A percentile compares a stretch with the other conserved stretches of the same genome.
These are phyloP conservation scores for Lodderomyces orthopsilosis DNA, from an alignment of 1,139 yeast genomes.

Conservation along the genomic window DNA sequence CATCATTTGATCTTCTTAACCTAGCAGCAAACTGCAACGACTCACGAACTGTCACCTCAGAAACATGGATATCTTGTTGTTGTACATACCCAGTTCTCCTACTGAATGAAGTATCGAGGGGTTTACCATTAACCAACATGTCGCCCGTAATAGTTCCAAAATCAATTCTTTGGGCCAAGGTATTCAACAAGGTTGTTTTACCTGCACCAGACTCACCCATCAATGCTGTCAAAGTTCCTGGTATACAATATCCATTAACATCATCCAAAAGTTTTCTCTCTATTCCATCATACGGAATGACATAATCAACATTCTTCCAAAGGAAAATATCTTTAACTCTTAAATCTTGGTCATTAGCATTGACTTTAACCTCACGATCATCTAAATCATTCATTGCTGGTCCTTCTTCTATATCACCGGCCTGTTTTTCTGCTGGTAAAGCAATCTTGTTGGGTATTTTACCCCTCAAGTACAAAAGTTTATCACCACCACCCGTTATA, in stretches of 20 bases:
- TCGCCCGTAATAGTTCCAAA: conserved; percentile 65
- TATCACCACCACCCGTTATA: conserved; percentile 56
- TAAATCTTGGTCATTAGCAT: conserved; percentile 24
- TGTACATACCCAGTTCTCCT: conserved; percentile 66
- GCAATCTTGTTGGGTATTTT: conserved; percentile 37
- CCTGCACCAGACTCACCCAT: conserved; percentile 77
- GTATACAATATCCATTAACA: conserved; percentile 64
- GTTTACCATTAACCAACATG: conserved; percentile 58
- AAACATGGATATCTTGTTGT: conserved; percentile 62
- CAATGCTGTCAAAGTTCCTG: conserved; percentile 68
- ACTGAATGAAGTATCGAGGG: conserved; percentile 51
- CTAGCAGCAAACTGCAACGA: conserved; percentile 60
- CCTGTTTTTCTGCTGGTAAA: conserved; percentile 20
- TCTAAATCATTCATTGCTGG: conserved; percentile 39
- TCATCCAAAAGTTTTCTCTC: conserved; percentile 52
- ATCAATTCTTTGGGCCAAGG: conserved; percentile 55
- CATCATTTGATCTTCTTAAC: conserved; percentile 51
- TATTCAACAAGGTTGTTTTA: conserved; percentile 60
- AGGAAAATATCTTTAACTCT: conserved; percentile 34
- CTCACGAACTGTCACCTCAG: conserved; percentile 59
- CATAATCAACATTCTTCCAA: conserved; percentile 44
- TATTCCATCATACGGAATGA: conserved; percentile 34
- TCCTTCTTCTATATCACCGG: conserved; percentile 13
- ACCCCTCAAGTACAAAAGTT: conserved; percentile 55
- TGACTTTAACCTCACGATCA: conserved; percentile 18